A percentile compares a stretch with the other conserved stretches of the same genome.
These are phyloP conservation scores for Chrysoporthe cubensis DNA, from an alignment of 2,329 filamentous ascomycete species.

Conservation along the genomic window DNA sequence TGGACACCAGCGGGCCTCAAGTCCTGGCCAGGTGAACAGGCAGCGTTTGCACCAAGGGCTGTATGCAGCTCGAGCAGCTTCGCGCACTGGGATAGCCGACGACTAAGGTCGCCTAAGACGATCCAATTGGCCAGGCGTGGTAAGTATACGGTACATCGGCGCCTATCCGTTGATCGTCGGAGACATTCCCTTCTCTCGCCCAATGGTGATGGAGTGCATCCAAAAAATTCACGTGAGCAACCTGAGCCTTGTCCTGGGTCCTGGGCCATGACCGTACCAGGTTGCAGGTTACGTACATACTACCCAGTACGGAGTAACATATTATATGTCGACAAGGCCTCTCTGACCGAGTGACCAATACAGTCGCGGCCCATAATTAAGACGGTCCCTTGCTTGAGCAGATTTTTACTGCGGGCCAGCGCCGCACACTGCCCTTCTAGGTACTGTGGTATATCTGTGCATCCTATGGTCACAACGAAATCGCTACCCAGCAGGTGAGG, in stretches of 20 bases:
- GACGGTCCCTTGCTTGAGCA: not conserved
- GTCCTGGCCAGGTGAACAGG: not conserved
- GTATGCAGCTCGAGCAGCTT: not conserved
- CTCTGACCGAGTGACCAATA: not conserved
- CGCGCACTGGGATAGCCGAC: not conserved
- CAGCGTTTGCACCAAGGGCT: not conserved
- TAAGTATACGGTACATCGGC: conserved; percentile 8
- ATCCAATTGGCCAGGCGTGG: not conserved
- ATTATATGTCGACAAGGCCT: not conserved
- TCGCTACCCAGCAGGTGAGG: not conserved
- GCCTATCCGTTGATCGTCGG: conserved; percentile 8
- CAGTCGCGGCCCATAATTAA: not conserved
- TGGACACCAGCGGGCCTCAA: not conserved
- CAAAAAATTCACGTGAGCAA: conserved; percentile 18
- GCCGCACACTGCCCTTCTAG: not conserved
- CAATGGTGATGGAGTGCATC: conserved; percentile 13
- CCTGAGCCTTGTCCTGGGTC: not conserved
- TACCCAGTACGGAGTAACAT: not conserved
- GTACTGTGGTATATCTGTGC: not conserved
- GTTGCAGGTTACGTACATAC: not conserved
- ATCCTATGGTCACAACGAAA: not conserved
- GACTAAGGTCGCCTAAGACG: not conserved
- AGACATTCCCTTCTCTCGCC: not conserved
- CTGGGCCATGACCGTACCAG: not conserved
- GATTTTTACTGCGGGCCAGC: conserved; percentile 4